Evolutionary conservation across 306 rosid genomes (phyloP).

Genomic region (Gillenia trifoliata): DNA sequence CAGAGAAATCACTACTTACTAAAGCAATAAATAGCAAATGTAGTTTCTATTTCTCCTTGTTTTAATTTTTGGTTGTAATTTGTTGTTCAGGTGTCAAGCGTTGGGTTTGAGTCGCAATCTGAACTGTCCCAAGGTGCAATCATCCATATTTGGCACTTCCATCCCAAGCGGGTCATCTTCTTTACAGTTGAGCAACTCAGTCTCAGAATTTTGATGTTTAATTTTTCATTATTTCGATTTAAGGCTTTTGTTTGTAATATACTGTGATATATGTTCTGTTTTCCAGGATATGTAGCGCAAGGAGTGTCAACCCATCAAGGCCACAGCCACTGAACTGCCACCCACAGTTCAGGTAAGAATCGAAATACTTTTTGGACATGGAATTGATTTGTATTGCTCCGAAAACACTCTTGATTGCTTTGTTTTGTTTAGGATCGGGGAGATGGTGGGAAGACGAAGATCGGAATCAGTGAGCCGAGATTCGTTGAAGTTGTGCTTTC

Average conservation of each 20-base stretch:
- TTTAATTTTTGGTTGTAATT: background rate
- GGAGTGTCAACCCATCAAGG: slow-evolving; percentile 62
- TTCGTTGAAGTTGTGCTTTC: slow-evolving; percentile 1
- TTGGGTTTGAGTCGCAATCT: slow-evolving; percentile 35
- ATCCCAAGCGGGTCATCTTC: slow-evolving; percentile 46
- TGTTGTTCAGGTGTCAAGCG: slow-evolving; percentile 44
- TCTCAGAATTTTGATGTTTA: background rate
- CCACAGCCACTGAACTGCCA: slow-evolving; percentile 91
- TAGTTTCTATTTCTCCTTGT: background rate
- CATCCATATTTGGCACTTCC: slow-evolving; percentile 49
- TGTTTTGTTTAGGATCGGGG: slow-evolving; percentile 49
- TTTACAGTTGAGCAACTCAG: slow-evolving; percentile 54
- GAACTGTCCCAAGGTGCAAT: slow-evolving; percentile 34
- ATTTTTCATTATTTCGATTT: background rate
- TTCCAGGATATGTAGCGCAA: slow-evolving; percentile 40
- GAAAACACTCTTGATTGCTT: slow-evolving; percentile 26
- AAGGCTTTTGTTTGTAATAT: slow-evolving; percentile 5
- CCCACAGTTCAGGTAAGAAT: slow-evolving; percentile 65
- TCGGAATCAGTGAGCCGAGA: slow-evolving; percentile 93
- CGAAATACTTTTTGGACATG: background rate
- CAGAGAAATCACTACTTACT: background rate
- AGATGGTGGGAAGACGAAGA: slow-evolving; percentile 59
- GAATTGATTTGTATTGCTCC: background rate
- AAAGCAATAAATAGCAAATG: background rate
- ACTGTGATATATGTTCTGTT: background rate